phyloP scores from a whole-genome alignment of 2,329 filamentous ascomycete species.

The Graphiopsis chlorocephala region DNA sequence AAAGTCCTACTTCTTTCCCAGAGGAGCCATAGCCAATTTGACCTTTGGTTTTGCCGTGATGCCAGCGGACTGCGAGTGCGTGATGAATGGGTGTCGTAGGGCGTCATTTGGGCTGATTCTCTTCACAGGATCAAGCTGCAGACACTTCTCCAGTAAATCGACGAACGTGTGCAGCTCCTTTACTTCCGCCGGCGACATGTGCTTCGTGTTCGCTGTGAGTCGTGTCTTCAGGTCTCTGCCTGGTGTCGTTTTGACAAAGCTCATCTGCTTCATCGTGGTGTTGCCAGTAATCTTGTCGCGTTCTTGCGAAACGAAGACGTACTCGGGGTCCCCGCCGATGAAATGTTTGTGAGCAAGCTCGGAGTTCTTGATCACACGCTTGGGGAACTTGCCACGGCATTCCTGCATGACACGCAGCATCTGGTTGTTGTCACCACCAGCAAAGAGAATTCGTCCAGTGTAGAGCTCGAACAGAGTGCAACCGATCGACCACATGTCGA shows the following conservation, averaged over 20 bases:
- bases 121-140: slow-evolving; percentile 89
- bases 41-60: slow-evolving; percentile 16
- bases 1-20: slow-evolving; percentile 18
- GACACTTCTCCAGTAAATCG: slow-evolving; percentile 82
- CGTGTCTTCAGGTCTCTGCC: slow-evolving; percentile 75
- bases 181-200: slow-evolving; percentile 69
- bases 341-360: slow-evolving; percentile 76
- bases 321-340: slow-evolving; percentile 60
- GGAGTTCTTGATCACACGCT: slow-evolving; percentile 82
- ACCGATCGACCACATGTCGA: slow-evolving; percentile 97
- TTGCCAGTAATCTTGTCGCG: slow-evolving; percentile 84
- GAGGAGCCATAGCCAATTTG: slow-evolving; percentile 22
- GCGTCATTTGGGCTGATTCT: slow-evolving; percentile 83
- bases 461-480: slow-evolving; percentile 97
- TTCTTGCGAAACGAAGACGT: slow-evolving; percentile 82
- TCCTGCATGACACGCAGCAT: slow-evolving; percentile 98
- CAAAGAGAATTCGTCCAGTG: slow-evolving; percentile 95
- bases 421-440: slow-evolving; percentile 93
- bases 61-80: slow-evolving; percentile 3
- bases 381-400: slow-evolving; percentile 85
- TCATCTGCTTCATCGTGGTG: slow-evolving; percentile 66
- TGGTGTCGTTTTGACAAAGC: slow-evolving; percentile 63
- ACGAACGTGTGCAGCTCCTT: slow-evolving; percentile 80
- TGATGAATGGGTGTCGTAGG: slow-evolving; percentile 83
- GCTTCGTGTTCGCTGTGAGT: slow-evolving; percentile 63